These are phyloP conservation scores for Physcomitrium patens DNA, from an alignment of 225 moss, liverwort and hornwort genomes.

Conservation along the genomic window DNA sequence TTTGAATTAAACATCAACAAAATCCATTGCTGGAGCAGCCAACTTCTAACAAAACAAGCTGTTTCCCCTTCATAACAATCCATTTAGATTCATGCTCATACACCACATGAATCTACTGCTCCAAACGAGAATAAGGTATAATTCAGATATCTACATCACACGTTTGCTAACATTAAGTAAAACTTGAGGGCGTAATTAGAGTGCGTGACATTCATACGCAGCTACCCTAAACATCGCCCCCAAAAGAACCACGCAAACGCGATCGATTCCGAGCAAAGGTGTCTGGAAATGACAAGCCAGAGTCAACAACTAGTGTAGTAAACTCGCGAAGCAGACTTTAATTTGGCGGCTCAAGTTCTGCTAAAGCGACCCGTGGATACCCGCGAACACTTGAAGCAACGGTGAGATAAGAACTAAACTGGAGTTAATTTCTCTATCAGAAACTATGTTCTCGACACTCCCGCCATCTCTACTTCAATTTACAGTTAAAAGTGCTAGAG, in stretches of 20 bases:
- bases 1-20: neutral
- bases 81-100: neutral
- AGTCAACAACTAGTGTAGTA: too few relatives aligned
- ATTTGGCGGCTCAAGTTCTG: too few relatives aligned
- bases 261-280: constrained; percentile 1
- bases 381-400: too few relatives aligned
- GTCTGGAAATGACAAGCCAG: neutral
- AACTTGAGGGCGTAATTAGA: neutral
- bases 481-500: too few relatives aligned
- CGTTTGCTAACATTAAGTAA: neutral
- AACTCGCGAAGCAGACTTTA: too few relatives aligned
- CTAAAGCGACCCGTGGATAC: too few relatives aligned
- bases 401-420: too few relatives aligned
- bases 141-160: neutral
- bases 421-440: too few relatives aligned
- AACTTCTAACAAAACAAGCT: constrained; percentile 5
- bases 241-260: constrained; percentile 22
- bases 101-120: neutral
- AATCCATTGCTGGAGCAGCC: neutral
- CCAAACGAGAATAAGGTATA: neutral
- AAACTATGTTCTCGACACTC: too few relatives aligned
- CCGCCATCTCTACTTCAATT: too few relatives aligned
- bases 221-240: constrained; percentile 30
- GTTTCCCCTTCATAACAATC: neutral
- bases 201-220: neutral